Conservation (phyloP, 148 eudicot species). For the Rheum nobile region DNA sequence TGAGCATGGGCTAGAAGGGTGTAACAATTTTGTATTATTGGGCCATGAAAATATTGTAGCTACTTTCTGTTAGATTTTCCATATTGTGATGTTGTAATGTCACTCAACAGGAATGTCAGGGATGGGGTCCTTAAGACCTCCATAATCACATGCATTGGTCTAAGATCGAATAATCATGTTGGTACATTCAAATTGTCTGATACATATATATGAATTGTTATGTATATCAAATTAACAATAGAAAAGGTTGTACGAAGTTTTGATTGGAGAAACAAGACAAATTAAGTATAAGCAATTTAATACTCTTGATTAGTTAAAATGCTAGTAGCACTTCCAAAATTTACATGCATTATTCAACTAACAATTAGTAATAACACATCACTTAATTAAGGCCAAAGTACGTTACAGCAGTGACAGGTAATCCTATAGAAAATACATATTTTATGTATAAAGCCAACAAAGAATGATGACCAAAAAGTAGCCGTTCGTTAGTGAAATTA, state of each 20-base stretch:
- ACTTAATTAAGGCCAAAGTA: not conserved
- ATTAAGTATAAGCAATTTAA: not conserved
- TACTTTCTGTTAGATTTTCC: conserved; percentile 6
- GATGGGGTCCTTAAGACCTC: not conserved
- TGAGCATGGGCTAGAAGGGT: not conserved
- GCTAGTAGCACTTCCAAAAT: not conserved
- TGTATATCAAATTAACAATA: not conserved
- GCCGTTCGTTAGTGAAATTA: not conserved
- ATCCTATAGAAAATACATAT: not conserved
- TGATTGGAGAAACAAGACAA: not conserved
- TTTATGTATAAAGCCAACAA: not conserved
- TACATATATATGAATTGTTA: not conserved
- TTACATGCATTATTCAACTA: not conserved
- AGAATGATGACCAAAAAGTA: not conserved
- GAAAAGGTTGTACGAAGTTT: not conserved
- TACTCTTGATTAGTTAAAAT: not conserved
- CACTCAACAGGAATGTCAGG: not conserved
- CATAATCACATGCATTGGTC: conserved; percentile 3
- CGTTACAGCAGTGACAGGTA: not conserved
- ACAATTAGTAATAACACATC: not conserved
- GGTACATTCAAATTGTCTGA: not conserved
- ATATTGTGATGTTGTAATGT: not conserved
- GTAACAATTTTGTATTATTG: not conserved
- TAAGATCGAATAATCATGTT: not conserved
- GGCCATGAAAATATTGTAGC: not conserved